phyloP scores from a whole-genome alignment of 2,329 filamentous ascomycete genomes.

The Apiospora phragmitis region DNA sequence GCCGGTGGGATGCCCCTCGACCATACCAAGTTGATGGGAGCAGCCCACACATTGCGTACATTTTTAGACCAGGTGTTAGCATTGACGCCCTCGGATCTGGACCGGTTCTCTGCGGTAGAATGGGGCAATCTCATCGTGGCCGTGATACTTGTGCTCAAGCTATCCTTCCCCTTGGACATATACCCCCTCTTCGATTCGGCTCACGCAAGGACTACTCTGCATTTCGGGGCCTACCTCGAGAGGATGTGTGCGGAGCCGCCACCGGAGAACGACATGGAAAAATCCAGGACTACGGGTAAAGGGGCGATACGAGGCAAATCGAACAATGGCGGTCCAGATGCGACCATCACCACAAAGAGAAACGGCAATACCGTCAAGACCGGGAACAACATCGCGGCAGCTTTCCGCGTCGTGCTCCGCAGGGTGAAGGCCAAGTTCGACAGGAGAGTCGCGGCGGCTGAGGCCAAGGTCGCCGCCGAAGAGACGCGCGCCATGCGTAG shows the following conservation, averaged over 20 bases:
- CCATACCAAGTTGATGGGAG: constrained; percentile 20
- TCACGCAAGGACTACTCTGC: constrained; percentile 40
- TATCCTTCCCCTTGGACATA: constrained; percentile 45
- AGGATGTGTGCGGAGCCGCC: constrained; percentile 31
- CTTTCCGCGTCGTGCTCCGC: constrained; percentile 46
- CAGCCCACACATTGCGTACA: constrained; percentile 25
- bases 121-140: constrained; percentile 43
- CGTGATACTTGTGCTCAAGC: constrained; percentile 44
- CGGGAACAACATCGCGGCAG: constrained; percentile 39
- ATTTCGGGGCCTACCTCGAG: constrained; percentile 40
- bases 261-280: neutral
- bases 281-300: neutral
- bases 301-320: neutral
- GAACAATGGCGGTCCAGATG: neutral
- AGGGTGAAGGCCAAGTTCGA: constrained; percentile 49
- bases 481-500: constrained; percentile 18
- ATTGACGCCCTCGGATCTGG: constrained; percentile 28
- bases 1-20: constrained; percentile 24
- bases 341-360: neutral
- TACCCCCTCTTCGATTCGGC: constrained; percentile 39
- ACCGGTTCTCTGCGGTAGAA: constrained; percentile 42
- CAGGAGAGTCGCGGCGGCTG: constrained; percentile 37
- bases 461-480: constrained; percentile 20
- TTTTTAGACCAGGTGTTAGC: constrained; percentile 34
- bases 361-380: neutral